A percentile compares a stretch with the other conserved stretches of the same genome.
phyloP scores from a whole-genome alignment of 805 yeast genomes.

The Cyberlindnera xishuangbannaensis region DNA sequence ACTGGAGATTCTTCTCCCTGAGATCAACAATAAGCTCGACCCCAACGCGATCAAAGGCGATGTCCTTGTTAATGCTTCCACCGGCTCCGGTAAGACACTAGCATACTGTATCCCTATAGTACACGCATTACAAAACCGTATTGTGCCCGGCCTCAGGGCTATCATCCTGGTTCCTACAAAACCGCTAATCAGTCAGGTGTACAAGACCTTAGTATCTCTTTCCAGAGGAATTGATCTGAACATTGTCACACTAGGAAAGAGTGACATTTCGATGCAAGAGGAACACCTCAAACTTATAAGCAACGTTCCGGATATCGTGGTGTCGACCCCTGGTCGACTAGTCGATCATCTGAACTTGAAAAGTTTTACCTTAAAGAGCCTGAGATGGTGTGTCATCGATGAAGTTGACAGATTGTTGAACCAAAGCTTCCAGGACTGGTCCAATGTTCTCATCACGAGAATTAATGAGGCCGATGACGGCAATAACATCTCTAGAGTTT shows the following conservation, averaged over 20 bases:
- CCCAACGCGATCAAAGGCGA: constrained; percentile 47
- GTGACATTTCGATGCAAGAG: constrained; percentile 46
- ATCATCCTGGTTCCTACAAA: constrained; percentile 84
- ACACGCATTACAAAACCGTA: constrained; percentile 54
- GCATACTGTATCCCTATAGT: constrained; percentile 84
- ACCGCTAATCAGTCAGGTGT: constrained; percentile 81
- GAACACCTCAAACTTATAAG: constrained; percentile 48
- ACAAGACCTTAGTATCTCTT: constrained; percentile 51
- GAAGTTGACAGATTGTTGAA: constrained; percentile 80
- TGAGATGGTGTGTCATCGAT: constrained; percentile 65
- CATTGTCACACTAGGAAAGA: constrained; percentile 54
- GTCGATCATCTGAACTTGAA: constrained; percentile 59
- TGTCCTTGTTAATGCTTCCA: constrained; percentile 83
- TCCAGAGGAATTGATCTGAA: constrained; percentile 62
- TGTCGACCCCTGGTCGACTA: constrained; percentile 74
- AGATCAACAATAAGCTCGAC: constrained; percentile 28
- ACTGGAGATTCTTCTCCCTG: constrained; percentile 45
- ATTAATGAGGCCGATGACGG: constrained; percentile 23
- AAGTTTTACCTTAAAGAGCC: constrained; percentile 40
- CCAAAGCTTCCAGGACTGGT: constrained; percentile 95
- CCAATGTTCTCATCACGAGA: constrained; percentile 38
- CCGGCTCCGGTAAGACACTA: constrained; percentile 94
- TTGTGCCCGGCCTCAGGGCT: constrained; percentile 70
- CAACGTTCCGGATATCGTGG: constrained; percentile 58
- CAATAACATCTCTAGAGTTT: constrained; percentile 26